Percentiles rank a stretch among this genome's conserved stretches.
Conservation (phyloP, 2,329 filamentous ascomycete genomes). For the Dissoconium aciculare region DNA sequence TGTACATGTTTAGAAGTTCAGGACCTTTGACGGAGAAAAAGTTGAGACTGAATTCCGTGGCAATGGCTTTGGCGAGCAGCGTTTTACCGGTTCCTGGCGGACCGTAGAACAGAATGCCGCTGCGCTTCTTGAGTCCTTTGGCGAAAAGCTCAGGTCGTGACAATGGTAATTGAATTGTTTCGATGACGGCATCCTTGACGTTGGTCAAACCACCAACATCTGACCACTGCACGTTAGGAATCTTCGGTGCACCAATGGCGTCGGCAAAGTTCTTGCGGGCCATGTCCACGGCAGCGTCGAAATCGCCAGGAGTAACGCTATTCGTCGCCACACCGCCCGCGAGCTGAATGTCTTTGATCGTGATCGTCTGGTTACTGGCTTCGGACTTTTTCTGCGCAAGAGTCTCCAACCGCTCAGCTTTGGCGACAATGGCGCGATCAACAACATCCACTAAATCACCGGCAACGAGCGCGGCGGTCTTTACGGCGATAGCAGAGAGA, state of each 20-base stretch:
- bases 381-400: conserved; percentile 41
- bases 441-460: conserved; percentile 86
- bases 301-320: conserved; percentile 67
- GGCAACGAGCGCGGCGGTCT: conserved; percentile 88
- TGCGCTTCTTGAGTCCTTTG: conserved; percentile 95
- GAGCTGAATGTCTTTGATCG: conserved; percentile 69
- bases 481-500: conserved; percentile 70
- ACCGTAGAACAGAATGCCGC: conserved; percentile 82
- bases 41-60: conserved; percentile 83
- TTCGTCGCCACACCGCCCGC: conserved; percentile 68
- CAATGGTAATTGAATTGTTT: conserved; percentile 87
- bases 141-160: conserved; percentile 87
- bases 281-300: conserved; percentile 84
- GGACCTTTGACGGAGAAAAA: conserved; percentile 92
- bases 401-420: conserved; percentile 57
- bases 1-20: conserved; percentile 89
- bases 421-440: conserved; percentile 69
- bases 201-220: conserved; percentile 87
- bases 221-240: conserved; percentile 91
- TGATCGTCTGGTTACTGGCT: conserved; percentile 24
- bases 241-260: conserved; percentile 92
- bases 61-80: conserved; percentile 80
- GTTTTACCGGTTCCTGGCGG: conserved; percentile 88
- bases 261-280: conserved; percentile 97
- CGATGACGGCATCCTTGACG: conserved; percentile 92